Evolutionary conservation across 768 basidiomycete species (phyloP).

Genomic region (Tulasnella sp.): DNA sequence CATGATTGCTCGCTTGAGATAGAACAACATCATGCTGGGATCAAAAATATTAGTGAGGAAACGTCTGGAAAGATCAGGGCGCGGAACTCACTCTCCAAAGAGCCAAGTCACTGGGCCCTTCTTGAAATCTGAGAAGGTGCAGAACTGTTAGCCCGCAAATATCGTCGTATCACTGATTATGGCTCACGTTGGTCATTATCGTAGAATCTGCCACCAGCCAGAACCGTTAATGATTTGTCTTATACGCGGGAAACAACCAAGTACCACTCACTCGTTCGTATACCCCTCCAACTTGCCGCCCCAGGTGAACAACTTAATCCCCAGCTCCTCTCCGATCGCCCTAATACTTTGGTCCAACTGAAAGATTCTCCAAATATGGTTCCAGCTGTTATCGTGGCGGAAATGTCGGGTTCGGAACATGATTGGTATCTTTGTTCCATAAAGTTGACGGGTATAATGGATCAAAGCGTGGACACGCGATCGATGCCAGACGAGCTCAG

Average conservation of each 20-base stretch:
- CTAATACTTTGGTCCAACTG: conserved; percentile 4
- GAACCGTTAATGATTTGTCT: not conserved
- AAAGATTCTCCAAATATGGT: not conserved
- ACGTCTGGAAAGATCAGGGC: not conserved
- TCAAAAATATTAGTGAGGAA: not conserved
- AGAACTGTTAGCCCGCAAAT: not conserved
- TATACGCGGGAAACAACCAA: not conserved
- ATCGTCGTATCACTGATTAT: no score
- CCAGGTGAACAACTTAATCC: conserved; percentile 8
- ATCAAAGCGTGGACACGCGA: conserved; percentile 8
- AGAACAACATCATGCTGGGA: conserved; percentile 7
- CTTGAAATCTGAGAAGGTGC: not conserved
- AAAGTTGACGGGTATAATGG: not conserved
- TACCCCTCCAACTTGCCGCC: conserved; percentile 6
- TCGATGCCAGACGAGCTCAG: conserved; percentile 4
- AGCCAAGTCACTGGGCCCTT: conserved; percentile 7
- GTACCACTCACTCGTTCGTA: not conserved
- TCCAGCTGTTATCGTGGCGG: conserved; percentile 4
- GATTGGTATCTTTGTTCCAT: not conserved
- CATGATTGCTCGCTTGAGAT: conserved; percentile 3
- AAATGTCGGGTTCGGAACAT: conserved; percentile 12
- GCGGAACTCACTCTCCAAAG: not conserved
- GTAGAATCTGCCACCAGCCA: not conserved
- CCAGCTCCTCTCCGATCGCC: conserved; percentile 5
- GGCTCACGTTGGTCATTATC: conserved; percentile 4